phyloP scores from a whole-genome alignment of 257 asterid genomes.

The Echium plantagineum region DNA sequence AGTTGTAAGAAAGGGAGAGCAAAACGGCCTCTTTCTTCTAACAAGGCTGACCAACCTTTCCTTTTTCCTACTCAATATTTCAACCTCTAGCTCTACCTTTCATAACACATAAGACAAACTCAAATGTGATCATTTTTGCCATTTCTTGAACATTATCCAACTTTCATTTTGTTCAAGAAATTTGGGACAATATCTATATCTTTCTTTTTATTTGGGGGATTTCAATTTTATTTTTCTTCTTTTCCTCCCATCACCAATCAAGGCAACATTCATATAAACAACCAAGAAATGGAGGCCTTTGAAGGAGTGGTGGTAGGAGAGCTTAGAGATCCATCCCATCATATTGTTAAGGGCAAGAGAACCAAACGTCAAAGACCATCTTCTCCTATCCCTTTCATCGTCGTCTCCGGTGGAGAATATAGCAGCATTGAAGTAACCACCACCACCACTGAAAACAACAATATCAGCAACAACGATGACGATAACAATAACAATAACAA shows the following conservation, averaged over 20 bases:
- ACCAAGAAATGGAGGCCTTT: conserved; percentile 18
- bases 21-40: neutral
- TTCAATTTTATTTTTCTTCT: no score
- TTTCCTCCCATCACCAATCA: neutral
- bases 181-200: neutral
- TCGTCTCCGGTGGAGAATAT: neutral
- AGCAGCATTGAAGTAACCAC: conserved; percentile 4
- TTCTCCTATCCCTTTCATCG: conserved; percentile 25
- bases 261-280: neutral
- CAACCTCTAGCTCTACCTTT: neutral
- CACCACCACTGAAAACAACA: neutral
- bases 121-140: neutral
- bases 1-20: conserved; percentile 1
- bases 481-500: no score
- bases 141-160: neutral
- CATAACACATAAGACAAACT: neutral
- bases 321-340: conserved; percentile 24
- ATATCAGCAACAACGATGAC: neutral
- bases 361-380: conserved; percentile 29
- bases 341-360: conserved; percentile 31
- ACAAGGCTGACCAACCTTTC: no score
- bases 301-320: conserved; percentile 20
- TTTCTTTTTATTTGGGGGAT: neutral
- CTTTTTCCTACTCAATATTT: neutral
- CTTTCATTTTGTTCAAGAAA: neutral